Evolutionary conservation across 148 eudicot species (phyloP), one percentile per base, ranked within the genome.

Genomic region (Tetragonia tetragonoides): DNA sequence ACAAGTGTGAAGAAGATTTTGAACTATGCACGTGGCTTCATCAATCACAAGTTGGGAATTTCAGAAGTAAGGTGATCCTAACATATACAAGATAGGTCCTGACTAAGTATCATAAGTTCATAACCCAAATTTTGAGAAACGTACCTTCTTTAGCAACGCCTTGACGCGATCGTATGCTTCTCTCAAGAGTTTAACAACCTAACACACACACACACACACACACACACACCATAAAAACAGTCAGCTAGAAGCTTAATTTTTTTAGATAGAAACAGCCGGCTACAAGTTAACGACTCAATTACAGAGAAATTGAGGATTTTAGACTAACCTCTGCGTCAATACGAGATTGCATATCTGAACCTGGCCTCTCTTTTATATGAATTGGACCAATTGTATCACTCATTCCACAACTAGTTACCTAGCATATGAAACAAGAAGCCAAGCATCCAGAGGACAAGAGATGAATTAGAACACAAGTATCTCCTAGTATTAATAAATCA

Each of bases 291-390:
- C 15, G 39, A 37, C 38, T 47, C 10, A 57, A 39, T 10, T 15
- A 66, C 41, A 46, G 23, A 64, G 66, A n/a, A 64, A 51, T 70
- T 72, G 44, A 71, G 70, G 69, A 76, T 57, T 59, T 57, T 24
- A 83, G 63, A 68, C 87, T 80, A 81, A 93, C 97, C 85, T 94
- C 99, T 63, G 91, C 92, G 79, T 95, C 99, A 68, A 95, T 79
- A 73, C 99, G 93, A 4, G 97, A 90, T 71, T 95, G 99, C 97
- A 95, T 95, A 82, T 91, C 97, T n/a, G 97, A 87, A 75, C 97
- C 93, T 34, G 97, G 90, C 82, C 86, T 84, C 82, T 90, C 97
- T 85, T 90, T 94, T 72, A 92, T 74, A 84, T 94, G 97, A 81
- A 94, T 83, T 65, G 97, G 98, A 40, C 98, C 98, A 18, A 94